Base-by-base conservation (phyloP, 2,329 filamentous ascomycete genomes). In the Arthrobotrys sphaeroides region DNA sequence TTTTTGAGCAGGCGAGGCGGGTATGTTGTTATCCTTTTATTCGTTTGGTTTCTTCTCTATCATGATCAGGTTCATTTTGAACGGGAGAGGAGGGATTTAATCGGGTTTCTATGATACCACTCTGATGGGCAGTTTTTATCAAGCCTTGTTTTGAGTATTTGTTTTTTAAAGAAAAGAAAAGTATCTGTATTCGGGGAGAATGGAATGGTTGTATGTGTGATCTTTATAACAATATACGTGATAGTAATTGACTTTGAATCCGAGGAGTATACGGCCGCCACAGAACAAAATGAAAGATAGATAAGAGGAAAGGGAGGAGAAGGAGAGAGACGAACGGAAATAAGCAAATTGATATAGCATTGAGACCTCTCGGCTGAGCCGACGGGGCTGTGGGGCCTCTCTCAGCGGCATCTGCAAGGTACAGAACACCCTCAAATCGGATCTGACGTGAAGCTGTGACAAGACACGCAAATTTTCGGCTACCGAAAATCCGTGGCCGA, bases 401-500 rank as follows among this genome's bases (percentile, higher is more conserved):
- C 24, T 51, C 28, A n/a, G n/a, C n/a, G n/a, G n/a, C n/a, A n/a
- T n/a, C n/a, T n/a, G n/a, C n/a, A n/a, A n/a, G n/a, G n/a, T n/a
- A 33, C 28, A 33, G 10, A 33, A 33, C 28, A 5, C 28, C 28
- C 28, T 33, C 28, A 10, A 33, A 33, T 33, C 28, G 5, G 28
- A 33, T 33, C 31, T 33, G 31, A 33, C 31, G 31, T 7, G 31
- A 33, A 33, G 31, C 31, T 33, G 5, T 33, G 31, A 12, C 12
- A 9, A 33, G 12, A 40, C 51, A 55, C 18, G 38, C 9, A 55
- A 43, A 67, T 38, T n/a, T n/a, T 64, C 72, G 72, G 72, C 72
- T 64, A 75, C 72, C 72, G 72, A 75, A 75, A 59, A 65, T 75
- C 72, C 72, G 72, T 40, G 22, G 49, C 42, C 53, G 22, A 65